Evolutionary conservation across 495 filamentous ascomycete species (phyloP).

Genomic region (Monascus purpureus): DNA sequence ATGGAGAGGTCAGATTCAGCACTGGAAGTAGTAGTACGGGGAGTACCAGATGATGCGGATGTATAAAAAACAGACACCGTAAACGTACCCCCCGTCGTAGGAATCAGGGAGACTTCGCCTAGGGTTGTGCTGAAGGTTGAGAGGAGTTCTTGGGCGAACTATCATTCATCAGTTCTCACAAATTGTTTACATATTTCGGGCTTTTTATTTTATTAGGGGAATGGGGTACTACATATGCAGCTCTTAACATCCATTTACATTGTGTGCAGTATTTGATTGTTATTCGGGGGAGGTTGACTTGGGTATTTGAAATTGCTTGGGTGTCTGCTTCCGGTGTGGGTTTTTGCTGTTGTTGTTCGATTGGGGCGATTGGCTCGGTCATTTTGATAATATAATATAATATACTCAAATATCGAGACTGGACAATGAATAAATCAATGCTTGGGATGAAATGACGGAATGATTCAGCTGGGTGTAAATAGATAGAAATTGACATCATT

Average conservation of each 20-base stretch:
- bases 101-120: slow-evolving; percentile 83
- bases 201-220: too few relatives aligned
- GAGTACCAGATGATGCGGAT: slow-evolving; percentile 6
- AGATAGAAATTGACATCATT: too few relatives aligned
- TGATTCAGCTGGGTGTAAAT: too few relatives aligned
- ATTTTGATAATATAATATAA: slow-evolving; percentile 1
- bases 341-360: slow-evolving; percentile 6
- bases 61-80: slow-evolving; percentile 46
- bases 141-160: slow-evolving; percentile 95
- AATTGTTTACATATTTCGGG: too few relatives aligned
- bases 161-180: not conserved
- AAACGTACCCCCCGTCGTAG: slow-evolving; percentile 75
- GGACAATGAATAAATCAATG: slow-evolving; percentile 9
- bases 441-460: too few relatives aligned
- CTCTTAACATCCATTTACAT: slow-evolving; percentile 85
- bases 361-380: slow-evolving; percentile 11
- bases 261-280: slow-evolving; percentile 72
- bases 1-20: too few relatives aligned
- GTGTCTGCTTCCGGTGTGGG: not conserved
- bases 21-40: slow-evolving; percentile 28
- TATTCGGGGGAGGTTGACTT: slow-evolving; percentile 43
- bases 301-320: slow-evolving; percentile 6
- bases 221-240: slow-evolving; percentile 74
- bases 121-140: slow-evolving; percentile 83
- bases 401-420: not conserved